Evolutionary conservation across 2,329 filamentous ascomycete species (phyloP), one percentile per base, ranked within the genome.

Genomic region (Colletotrichum phormii): DNA sequence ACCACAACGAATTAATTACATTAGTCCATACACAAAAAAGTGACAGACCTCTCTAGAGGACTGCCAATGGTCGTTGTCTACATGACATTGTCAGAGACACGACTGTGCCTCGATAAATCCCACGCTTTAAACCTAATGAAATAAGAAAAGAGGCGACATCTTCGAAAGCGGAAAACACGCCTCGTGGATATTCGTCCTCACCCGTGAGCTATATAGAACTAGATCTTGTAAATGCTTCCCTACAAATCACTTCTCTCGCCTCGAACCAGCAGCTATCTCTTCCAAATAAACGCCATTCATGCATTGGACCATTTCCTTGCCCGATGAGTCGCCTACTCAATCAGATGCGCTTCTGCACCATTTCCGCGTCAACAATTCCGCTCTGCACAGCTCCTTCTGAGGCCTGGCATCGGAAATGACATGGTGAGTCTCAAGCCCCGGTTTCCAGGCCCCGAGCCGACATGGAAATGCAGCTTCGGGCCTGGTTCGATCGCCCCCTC

Each of bases 261-360:
- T 42, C 46, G 49, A 12, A 35, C 33, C 46, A 5, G 33, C 42
- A 35, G 13, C 15, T 46, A 29, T 31, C 35, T 5, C 35, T 29
- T 18, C 49, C 49, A n/a, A 22, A 46, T 64, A 35, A 71, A 73
- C 66, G 60, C 71, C 55, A 18, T 60, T 61, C 60, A 73, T 73
- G 71, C 61, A 67, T 37, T 54, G 53, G 42, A 35, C 26, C 54
- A 29, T 46, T 18, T 33, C 55, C 54, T 33, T 24, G 13, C 46
- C 33, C 42, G 54, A 33, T 9, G 59, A 60, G 53, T 8, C 22
- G 12, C 11, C 33, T n/a, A 35, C 22, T 35, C 22, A 29, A 18
- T 26, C 11, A 64, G 24, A 46, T 11, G 26, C 53, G 31, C 49
- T 18, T 42, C 64, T 22, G 35, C 26, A 12, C 60, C 51, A 58